Percentiles rank a stretch among this genome's conserved stretches.
phyloP scores from a whole-genome alignment of 2,329 filamentous ascomycete genomes.

The Volutella citrinella region DNA sequence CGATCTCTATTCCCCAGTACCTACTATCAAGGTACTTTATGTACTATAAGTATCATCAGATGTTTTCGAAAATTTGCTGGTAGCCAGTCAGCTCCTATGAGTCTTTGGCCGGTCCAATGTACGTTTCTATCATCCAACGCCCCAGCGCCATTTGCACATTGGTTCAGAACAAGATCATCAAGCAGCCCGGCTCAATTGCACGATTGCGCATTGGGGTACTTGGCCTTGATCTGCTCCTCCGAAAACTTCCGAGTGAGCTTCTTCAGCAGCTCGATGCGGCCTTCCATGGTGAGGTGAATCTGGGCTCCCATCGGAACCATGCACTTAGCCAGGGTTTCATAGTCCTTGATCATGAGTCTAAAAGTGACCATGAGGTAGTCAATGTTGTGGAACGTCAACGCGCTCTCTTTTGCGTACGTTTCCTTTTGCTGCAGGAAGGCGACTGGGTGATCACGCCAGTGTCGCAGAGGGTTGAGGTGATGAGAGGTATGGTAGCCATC shows the following conservation, averaged over 20 bases:
- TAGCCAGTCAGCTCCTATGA: too few relatives aligned
- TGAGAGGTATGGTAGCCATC: conserved; percentile 82
- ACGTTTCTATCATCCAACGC: too few relatives aligned
- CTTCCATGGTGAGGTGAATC: conserved; percentile 59
- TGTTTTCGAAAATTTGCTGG: too few relatives aligned
- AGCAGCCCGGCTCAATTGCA: too few relatives aligned
- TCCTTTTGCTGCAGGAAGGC: conserved; percentile 69
- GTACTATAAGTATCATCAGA: too few relatives aligned
- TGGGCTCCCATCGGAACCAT: conserved; percentile 74
- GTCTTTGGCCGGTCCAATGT: too few relatives aligned
- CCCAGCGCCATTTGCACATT: too few relatives aligned
- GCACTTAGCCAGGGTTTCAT: conserved; percentile 64
- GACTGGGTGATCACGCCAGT: conserved; percentile 78
- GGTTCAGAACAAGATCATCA: too few relatives aligned
- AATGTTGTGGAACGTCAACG: conserved; percentile 77
- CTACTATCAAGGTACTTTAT: too few relatives aligned
- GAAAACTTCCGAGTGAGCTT: conserved; percentile 22
- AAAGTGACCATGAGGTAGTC: conserved; percentile 77
- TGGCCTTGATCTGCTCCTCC: conserved; percentile 21
- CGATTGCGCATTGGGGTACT: conserved; percentile 16
- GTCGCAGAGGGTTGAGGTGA: conserved; percentile 72
- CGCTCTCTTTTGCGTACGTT: conserved; percentile 63
- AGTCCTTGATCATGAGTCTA: conserved; percentile 67
- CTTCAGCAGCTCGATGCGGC: conserved; percentile 17
- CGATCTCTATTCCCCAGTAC: too few relatives aligned